phyloP scores from a whole-genome alignment of 768 basidiomycete genomes.

The Bullera alba region DNA sequence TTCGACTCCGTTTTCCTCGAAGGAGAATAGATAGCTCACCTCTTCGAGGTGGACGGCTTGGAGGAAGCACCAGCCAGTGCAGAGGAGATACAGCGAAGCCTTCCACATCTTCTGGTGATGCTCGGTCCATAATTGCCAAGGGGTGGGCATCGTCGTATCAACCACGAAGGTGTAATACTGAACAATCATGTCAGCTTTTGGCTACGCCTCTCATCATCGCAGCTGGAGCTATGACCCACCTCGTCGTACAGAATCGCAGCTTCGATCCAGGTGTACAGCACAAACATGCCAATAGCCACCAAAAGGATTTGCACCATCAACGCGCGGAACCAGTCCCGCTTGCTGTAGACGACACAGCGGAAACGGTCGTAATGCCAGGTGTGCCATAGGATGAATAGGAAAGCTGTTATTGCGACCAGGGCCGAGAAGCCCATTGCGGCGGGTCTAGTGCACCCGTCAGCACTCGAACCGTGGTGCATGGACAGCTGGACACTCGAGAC shows the following conservation, averaged over 20 bases:
- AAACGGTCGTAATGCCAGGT: conserved; percentile 35
- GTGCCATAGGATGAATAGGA: conserved; percentile 34
- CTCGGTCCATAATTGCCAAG: conserved; percentile 25
- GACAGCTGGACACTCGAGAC: too few species aligned
- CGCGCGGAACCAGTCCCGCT: not conserved
- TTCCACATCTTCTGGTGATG: conserved; percentile 10
- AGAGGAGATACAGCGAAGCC: conserved; percentile 12
- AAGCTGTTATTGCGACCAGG: conserved; percentile 13
- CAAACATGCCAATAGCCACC: not conserved
- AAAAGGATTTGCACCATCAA: conserved; percentile 1
- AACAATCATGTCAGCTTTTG: not conserved
- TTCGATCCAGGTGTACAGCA: conserved; percentile 11
- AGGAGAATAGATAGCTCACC: conserved; percentile 9
- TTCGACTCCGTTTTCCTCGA: not conserved
- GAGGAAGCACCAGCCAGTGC: conserved; percentile 24
- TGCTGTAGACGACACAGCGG: conserved; percentile 1
- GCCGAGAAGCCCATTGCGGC: conserved; percentile 12
- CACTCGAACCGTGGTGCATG: too few species aligned
- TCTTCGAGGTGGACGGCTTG: conserved; percentile 33
- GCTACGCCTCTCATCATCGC: not conserved
- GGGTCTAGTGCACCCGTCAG: conserved; percentile 14
- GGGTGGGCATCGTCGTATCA: conserved; percentile 12
- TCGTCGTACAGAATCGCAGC: conserved; percentile 17
- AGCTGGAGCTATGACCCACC: conserved; percentile 5
- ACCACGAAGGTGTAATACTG: conserved; percentile 25